These are phyloP conservation scores for Pseudonitzschia delicatissima DNA, from an alignment of 108 stramenopile genomes.

Conservation along the genomic window DNA sequence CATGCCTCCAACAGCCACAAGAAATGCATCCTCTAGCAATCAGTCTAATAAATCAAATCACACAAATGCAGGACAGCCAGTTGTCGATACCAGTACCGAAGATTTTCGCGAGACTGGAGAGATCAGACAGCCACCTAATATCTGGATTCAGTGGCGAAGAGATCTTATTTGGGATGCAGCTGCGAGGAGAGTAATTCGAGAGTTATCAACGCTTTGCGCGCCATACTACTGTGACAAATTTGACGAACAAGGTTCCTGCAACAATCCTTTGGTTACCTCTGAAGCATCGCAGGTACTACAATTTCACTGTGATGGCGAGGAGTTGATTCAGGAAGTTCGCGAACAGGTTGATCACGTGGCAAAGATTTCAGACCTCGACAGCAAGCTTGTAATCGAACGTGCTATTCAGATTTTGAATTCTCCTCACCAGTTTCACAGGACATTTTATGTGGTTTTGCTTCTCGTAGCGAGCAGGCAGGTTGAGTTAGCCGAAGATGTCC, in stretches of 20 bases:
- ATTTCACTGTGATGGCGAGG: slow-evolving; percentile 54
- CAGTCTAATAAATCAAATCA: not conserved
- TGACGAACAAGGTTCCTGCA: slow-evolving; percentile 11
- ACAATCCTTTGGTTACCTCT: slow-evolving; percentile 44
- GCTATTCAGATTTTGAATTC: slow-evolving; percentile 40
- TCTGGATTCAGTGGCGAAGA: slow-evolving; percentile 70
- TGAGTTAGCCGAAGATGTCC: slow-evolving; percentile 66
- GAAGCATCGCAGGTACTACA: slow-evolving; percentile 62
- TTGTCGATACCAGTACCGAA: not conserved
- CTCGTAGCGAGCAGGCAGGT: slow-evolving; percentile 44
- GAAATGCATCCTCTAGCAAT: slow-evolving; percentile 15
- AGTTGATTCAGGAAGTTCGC: slow-evolving; percentile 34
- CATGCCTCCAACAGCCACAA: slow-evolving; percentile 28
- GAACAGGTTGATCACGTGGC: slow-evolving; percentile 36
- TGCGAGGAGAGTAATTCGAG: slow-evolving; percentile 65
- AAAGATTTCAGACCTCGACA: slow-evolving; percentile 29
- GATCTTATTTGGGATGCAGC: slow-evolving; percentile 28
- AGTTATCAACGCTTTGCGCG: slow-evolving; percentile 50
- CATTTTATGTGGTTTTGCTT: slow-evolving; percentile 57
- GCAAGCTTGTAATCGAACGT: slow-evolving; percentile 39
- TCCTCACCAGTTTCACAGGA: slow-evolving; percentile 35
- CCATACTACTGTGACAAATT: slow-evolving; percentile 53
- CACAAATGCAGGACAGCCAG: not conserved
- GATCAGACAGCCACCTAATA: slow-evolving; percentile 18
- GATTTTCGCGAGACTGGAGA: slow-evolving; percentile 2